These are phyloP conservation scores for Stropharia rugosoannulata DNA, from an alignment of 768 basidiomycete species.

Conservation along the genomic window DNA sequence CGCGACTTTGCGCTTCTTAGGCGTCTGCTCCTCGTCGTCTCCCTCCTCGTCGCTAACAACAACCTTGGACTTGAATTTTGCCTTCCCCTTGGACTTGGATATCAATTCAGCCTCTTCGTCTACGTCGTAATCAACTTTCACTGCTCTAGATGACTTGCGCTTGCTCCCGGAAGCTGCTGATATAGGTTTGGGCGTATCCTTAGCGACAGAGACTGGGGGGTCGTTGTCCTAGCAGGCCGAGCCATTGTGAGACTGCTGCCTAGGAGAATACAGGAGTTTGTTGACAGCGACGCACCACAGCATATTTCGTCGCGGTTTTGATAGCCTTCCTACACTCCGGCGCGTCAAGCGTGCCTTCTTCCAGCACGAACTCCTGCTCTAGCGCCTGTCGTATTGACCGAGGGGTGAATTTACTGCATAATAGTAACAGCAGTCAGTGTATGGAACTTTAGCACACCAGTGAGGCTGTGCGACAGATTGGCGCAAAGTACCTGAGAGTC, in stretches of 20 bases:
- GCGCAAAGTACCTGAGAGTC: constrained; percentile 23
- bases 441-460: too few species aligned
- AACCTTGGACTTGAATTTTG: constrained; percentile 4
- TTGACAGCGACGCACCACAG: constrained; percentile 28
- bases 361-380: constrained; percentile 45
- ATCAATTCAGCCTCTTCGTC: constrained; percentile 3
- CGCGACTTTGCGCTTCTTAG: constrained; percentile 2
- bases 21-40: neutral
- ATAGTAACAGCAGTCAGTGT: neutral
- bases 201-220: constrained; percentile 3
- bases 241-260: neutral
- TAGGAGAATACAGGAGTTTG: neutral
- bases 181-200: constrained; percentile 5
- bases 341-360: constrained; percentile 39
- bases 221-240: constrained; percentile 10
- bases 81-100: neutral
- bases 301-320: constrained; percentile 38
- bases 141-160: constrained; percentile 4
- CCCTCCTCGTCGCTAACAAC: constrained; percentile 3
- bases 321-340: constrained; percentile 46
- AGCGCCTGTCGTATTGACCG: constrained; percentile 50
- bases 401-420: constrained; percentile 41
- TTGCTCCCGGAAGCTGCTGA: constrained; percentile 11
- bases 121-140: constrained; percentile 8
- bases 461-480: neutral